These are phyloP conservation scores for Lanmaoa pseudosensibilis DNA, from an alignment of 768 basidiomycete species.

Conservation along the genomic window DNA sequence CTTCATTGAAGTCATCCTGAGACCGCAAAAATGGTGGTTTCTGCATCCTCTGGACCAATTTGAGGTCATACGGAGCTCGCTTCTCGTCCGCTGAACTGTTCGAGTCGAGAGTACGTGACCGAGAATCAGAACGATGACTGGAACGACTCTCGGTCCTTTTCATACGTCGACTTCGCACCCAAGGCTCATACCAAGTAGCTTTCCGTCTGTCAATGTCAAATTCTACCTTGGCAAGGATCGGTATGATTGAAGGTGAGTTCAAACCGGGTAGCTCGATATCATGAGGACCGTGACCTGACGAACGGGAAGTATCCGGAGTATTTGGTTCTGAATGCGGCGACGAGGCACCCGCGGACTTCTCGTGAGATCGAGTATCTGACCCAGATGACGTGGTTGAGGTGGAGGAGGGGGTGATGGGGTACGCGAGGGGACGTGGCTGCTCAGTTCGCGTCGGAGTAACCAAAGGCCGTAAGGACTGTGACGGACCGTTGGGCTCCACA, in stretches of 20 bases:
- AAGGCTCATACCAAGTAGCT: conserved; percentile 86
- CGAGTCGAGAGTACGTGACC: conserved; percentile 23
- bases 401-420: conserved; percentile 40
- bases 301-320: conserved; percentile 55
- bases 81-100: conserved; percentile 28
- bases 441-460: conserved; percentile 44
- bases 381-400: conserved; percentile 52
- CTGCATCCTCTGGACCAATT: conserved; percentile 50
- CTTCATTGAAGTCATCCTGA: conserved; percentile 24
- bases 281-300: conserved; percentile 39
- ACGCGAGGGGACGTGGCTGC: conserved; percentile 37
- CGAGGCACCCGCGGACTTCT: conserved; percentile 51
- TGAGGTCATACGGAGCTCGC: conserved; percentile 47
- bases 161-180: conserved; percentile 64
- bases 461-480: conserved; percentile 44
- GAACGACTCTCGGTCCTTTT: conserved; percentile 52
- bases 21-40: conserved; percentile 36
- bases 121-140: conserved; percentile 27
- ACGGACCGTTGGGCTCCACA: conserved; percentile 33
- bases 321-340: conserved; percentile 44
- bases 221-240: conserved; percentile 90
- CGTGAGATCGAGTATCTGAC: conserved; percentile 47
- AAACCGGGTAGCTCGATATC: conserved; percentile 69
- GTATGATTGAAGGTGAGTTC: conserved; percentile 61
- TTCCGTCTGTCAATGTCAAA: conserved; percentile 85